phyloP scores from a whole-genome alignment of 331 rosid genomes.

The Pyracantha coccinea region DNA sequence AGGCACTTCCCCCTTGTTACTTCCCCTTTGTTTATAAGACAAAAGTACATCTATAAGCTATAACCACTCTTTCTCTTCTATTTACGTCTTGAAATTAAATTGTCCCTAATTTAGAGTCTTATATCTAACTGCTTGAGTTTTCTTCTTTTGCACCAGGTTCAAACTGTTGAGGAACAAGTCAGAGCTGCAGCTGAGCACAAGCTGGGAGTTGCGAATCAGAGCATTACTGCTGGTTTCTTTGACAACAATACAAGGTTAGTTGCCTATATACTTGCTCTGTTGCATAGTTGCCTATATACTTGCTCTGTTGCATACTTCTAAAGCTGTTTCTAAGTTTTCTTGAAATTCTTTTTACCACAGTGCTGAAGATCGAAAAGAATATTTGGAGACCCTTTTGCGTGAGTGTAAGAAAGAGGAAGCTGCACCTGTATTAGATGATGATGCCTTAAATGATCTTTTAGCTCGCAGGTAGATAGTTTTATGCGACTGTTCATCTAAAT shows the following conservation, averaged over 20 bases:
- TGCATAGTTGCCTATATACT: not conserved
- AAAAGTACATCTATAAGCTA: not conserved
- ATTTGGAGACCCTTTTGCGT: slow-evolving; percentile 90
- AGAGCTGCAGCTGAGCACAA: slow-evolving; percentile 99
- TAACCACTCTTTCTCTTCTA: not conserved
- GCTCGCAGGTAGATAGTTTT: slow-evolving; percentile 78
- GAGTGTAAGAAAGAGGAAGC: slow-evolving; percentile 99
- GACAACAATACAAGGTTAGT: slow-evolving; percentile 93
- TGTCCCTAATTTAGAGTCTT: not conserved
- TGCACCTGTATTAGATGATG: slow-evolving; percentile 95
- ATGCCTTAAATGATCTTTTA: slow-evolving; percentile 81
- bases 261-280: not conserved
- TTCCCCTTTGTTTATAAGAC: not conserved
- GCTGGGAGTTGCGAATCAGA: slow-evolving; percentile 98
- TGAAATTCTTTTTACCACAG: slow-evolving; percentile 40
- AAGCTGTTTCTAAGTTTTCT: slow-evolving; percentile 14
- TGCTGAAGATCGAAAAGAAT: slow-evolving; percentile 98
- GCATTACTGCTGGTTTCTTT: slow-evolving; percentile 98
- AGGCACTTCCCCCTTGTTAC: slow-evolving; percentile 20
- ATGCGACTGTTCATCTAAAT: slow-evolving; percentile 1
- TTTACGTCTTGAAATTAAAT: not conserved
- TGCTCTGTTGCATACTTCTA: not conserved
- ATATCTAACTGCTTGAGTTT: slow-evolving; percentile 13
- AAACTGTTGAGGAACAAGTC: slow-evolving; percentile 99
- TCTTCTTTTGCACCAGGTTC: slow-evolving; percentile 52